A percentile compares a stretch with the other conserved stretches of the same genome.
These are phyloP conservation scores for Arachnomyces sp. DNA, from an alignment of 2,329 filamentous ascomycete genomes.

Conservation along the genomic window DNA sequence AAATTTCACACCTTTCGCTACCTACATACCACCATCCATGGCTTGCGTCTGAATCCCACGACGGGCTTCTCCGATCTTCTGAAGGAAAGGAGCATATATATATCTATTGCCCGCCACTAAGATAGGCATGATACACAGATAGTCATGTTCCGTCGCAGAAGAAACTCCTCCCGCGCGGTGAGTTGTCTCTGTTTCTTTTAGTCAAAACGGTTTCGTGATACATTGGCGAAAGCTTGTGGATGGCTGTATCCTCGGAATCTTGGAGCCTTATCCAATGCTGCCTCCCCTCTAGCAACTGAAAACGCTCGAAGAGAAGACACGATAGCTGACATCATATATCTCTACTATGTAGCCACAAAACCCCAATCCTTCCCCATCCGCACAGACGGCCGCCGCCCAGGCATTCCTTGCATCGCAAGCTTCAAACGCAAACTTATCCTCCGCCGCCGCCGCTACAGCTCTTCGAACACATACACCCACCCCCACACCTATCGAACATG, in stretches of 20 bases:
- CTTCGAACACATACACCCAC: slow-evolving; percentile 68
- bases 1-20: too few species aligned
- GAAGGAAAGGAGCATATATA: too few species aligned
- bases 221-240: neutral
- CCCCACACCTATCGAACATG: slow-evolving; percentile 69
- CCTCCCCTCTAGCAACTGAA: neutral
- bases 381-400: slow-evolving; percentile 69
- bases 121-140: too few species aligned
- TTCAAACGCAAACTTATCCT: slow-evolving; percentile 63
- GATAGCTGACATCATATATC: too few species aligned
- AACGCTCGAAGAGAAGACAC: too few species aligned
- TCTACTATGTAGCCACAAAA: slow-evolving; percentile 49
- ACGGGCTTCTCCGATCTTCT: too few species aligned
- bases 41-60: too few species aligned
- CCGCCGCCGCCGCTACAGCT: slow-evolving; percentile 78
- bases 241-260: too few species aligned
- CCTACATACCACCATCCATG: too few species aligned
- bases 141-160: slow-evolving; percentile 35
- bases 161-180: slow-evolving; percentile 37
- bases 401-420: slow-evolving; percentile 65
- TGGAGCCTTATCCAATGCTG: neutral
- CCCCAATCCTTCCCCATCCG: slow-evolving; percentile 59
- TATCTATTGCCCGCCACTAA: too few species aligned
- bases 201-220: slow-evolving; percentile 1
- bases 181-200: slow-evolving; percentile 11